A percentile compares a stretch with the other conserved stretches of the same genome.
phyloP scores from a whole-genome alignment of 495 filamentous ascomycete species.

The Pseudomonodictys pantanalensis region DNA sequence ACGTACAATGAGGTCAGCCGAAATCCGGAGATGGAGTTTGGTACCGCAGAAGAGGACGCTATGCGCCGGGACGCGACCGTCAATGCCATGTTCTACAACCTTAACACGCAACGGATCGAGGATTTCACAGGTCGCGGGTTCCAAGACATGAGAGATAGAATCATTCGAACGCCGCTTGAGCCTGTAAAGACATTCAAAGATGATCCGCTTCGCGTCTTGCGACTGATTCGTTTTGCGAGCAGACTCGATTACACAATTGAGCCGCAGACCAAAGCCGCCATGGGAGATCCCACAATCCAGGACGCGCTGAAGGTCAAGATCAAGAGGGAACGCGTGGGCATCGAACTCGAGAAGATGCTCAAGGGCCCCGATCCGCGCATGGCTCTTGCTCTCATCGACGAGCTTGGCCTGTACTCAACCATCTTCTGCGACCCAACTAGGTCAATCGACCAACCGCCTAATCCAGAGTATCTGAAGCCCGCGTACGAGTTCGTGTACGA shows the following conservation, averaged over 20 bases:
- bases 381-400: constrained; percentile 69
- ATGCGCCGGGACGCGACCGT: constrained; percentile 87
- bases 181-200: constrained; percentile 93
- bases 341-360: constrained; percentile 88
- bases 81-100: constrained; percentile 95
- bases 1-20: constrained; percentile 81
- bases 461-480: constrained; percentile 43
- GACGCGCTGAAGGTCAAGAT: constrained; percentile 82
- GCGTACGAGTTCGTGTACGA: constrained; percentile 51
- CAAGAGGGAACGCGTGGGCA: constrained; percentile 79
- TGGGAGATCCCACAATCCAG: constrained; percentile 71
- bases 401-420: constrained; percentile 69
- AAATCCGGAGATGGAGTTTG: constrained; percentile 91
- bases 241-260: constrained; percentile 77
- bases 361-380: constrained; percentile 67
- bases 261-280: constrained; percentile 60
- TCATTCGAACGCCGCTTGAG: constrained; percentile 84
- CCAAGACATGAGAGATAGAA: constrained; percentile 63
- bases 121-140: constrained; percentile 78
- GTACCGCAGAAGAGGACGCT: constrained; percentile 86
- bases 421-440: constrained; percentile 71
- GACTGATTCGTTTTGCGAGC: constrained; percentile 86
- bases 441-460: constrained; percentile 25
- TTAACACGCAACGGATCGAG: constrained; percentile 71
- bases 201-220: constrained; percentile 86